Percentiles rank a stretch among this genome's conserved stretches.
phyloP scores from a whole-genome alignment of 108 stramenopile species.

The Nitzschia sp. region DNA sequence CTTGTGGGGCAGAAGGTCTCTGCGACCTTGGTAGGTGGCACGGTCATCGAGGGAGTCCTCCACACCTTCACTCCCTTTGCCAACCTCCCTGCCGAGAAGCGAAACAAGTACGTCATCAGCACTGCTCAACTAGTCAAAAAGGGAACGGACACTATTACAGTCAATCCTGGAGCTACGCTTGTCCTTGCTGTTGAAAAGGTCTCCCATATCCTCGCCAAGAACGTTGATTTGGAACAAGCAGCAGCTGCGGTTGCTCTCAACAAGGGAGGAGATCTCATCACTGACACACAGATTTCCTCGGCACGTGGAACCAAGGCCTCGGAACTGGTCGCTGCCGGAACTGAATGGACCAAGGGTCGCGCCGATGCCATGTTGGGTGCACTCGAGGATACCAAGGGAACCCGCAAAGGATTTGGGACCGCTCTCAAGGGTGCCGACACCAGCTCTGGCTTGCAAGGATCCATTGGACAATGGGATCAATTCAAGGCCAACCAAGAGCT shows the following conservation, averaged over 20 bases:
- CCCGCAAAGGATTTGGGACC: conserved; percentile 10
- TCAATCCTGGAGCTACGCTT: conserved; percentile 56
- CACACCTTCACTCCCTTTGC: conserved; percentile 71
- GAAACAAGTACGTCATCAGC: conserved; percentile 69
- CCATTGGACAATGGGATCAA: conserved; percentile 87
- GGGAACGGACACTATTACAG: conserved; percentile 6
- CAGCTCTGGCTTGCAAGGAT: conserved; percentile 43
- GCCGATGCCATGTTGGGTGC: conserved; percentile 23
- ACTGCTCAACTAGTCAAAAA: conserved; percentile 38
- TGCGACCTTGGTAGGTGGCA: conserved; percentile 51
- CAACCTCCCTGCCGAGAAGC: conserved; percentile 29
- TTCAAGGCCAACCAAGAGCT: conserved; percentile 85
- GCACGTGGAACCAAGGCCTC: conserved; percentile 27
- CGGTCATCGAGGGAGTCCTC: conserved; percentile 73
- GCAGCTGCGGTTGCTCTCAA: conserved; percentile 12
- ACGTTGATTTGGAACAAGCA: conserved; percentile 45
- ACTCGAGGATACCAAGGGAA: conserved; percentile 14
- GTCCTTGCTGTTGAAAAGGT: conserved; percentile 58
- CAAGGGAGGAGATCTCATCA: conserved; percentile 32
- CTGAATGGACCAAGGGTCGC: conserved; percentile 63
- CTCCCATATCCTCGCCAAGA: conserved; percentile 49
- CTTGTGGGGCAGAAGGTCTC: conserved; percentile 67
- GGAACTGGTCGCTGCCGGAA: conserved; percentile 74
- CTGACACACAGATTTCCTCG: conserved; percentile 73
- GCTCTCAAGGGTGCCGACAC: conserved; percentile 7